Conservation (phyloP, 495 filamentous ascomycete genomes). For the Annulohypoxylon bovei region DNA sequence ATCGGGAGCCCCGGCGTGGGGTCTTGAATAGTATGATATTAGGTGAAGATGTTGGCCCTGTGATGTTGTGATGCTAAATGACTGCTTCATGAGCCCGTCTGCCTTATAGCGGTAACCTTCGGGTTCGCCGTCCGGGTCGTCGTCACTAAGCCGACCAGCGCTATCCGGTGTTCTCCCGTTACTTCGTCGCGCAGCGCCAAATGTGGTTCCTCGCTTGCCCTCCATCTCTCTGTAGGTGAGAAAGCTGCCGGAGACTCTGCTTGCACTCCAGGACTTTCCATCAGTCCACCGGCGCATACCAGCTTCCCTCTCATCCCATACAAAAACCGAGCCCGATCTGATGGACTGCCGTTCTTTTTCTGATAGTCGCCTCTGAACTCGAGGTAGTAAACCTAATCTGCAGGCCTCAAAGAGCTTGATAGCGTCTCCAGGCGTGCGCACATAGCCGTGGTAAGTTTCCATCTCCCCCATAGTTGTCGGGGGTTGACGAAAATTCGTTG, state of each 20-base stretch:
- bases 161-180: conserved; percentile 85
- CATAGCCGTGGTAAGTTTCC: conserved; percentile 96
- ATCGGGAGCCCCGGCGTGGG: conserved; percentile 70
- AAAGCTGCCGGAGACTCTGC: conserved; percentile 96
- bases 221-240: conserved; percentile 99
- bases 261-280: conserved; percentile 98
- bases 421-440: conserved; percentile 91
- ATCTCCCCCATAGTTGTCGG: conserved; percentile 59
- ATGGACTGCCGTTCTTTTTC: conserved; percentile 98
- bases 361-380: conserved; percentile 91
- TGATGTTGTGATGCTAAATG: conserved; percentile 96
- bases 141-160: conserved; percentile 77
- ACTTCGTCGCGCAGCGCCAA: conserved; percentile 64
- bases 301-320: conserved; percentile 98
- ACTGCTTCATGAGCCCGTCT: conserved; percentile 98
- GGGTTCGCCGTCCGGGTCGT: conserved; percentile 83
- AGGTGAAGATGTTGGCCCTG: conserved; percentile 91
- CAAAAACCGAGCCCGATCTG: conserved; percentile 94
- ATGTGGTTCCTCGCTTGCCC: conserved; percentile 76
- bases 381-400: conserved; percentile 85
- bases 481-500: neutral
- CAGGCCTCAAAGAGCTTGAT: conserved; percentile 98
- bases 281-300: conserved; percentile 99
- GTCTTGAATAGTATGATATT: conserved; percentile 94
- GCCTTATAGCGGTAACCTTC: conserved; percentile 98